Evolutionary conservation across 2,329 filamentous ascomycete genomes (phyloP).

Genomic region (Cladophialophora chaetospira): DNA sequence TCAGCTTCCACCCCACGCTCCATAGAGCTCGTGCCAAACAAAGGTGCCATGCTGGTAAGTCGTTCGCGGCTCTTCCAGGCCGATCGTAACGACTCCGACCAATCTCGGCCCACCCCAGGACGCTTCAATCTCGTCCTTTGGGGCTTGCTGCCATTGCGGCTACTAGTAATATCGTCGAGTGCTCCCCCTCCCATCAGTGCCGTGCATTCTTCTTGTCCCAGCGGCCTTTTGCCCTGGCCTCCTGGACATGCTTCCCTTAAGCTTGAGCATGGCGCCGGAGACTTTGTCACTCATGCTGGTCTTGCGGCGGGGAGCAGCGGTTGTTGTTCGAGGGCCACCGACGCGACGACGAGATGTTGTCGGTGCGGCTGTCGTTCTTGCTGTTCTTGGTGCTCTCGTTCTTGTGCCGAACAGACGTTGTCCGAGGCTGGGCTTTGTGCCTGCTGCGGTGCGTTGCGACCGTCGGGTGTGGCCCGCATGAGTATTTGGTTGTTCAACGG

Average conservation of each 20-base stretch:
- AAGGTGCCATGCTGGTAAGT: slow-evolving; percentile 13
- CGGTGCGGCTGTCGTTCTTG: slow-evolving; percentile 47
- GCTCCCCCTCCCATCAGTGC: slow-evolving; percentile 66
- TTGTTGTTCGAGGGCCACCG: slow-evolving; percentile 12
- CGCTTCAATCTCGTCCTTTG: neutral
- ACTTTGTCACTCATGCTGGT: slow-evolving; percentile 74
- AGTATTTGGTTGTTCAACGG: slow-evolving; percentile 16
- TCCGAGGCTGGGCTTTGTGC: slow-evolving; percentile 55
- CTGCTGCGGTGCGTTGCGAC: neutral
- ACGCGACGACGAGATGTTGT: slow-evolving; percentile 25
- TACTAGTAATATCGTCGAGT: slow-evolving; percentile 33
- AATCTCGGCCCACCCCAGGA: neutral
- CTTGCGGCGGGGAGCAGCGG: slow-evolving; percentile 61
- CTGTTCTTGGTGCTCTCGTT: slow-evolving; percentile 42
- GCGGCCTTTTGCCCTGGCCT: slow-evolving; percentile 75
- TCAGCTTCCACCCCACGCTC: neutral
- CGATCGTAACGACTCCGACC: slow-evolving; percentile 20
- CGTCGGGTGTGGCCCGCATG: neutral
- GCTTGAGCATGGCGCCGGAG: slow-evolving; percentile 71
- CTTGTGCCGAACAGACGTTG: slow-evolving; percentile 51
- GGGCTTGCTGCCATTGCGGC: neutral
- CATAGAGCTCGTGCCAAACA: slow-evolving; percentile 8
- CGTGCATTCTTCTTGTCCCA: slow-evolving; percentile 71
- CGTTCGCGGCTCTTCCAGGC: slow-evolving; percentile 24
- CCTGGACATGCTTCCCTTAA: slow-evolving; percentile 69